These are phyloP conservation scores for Fagus sylvatica DNA, from an alignment of 306 rosid genomes.

Conservation along the genomic window DNA sequence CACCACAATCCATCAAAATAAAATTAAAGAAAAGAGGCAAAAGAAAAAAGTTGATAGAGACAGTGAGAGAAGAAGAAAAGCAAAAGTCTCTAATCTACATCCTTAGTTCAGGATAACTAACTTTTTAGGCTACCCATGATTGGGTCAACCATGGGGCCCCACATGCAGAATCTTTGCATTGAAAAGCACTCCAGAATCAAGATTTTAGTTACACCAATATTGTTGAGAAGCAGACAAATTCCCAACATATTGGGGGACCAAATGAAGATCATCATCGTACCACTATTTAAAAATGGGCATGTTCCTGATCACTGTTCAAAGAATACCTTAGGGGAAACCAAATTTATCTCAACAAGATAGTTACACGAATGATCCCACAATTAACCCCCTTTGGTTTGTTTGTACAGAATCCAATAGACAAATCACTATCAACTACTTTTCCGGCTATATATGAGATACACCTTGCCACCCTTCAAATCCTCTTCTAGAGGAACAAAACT, in stretches of 20 bases:
- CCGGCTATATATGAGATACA: slow-evolving; percentile 37
- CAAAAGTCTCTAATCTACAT: no score
- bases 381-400: slow-evolving; percentile 34
- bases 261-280: slow-evolving; percentile 8
- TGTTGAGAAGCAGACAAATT: not conserved
- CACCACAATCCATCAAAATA: no score
- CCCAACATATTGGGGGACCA: not conserved
- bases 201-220: not conserved
- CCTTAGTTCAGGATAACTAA: no score
- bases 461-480: slow-evolving; percentile 47
- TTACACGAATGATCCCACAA: slow-evolving; percentile 40
- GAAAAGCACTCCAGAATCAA: no score
- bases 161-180: no score
- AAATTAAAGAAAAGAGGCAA: no score
- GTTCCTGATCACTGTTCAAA: slow-evolving; percentile 26
- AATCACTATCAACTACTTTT: slow-evolving; percentile 34
- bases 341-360: slow-evolving; percentile 18
- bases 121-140: no score
- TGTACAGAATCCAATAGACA: slow-evolving; percentile 48
- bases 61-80: no score
- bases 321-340: slow-evolving; percentile 34
- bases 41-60: no score
- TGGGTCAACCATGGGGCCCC: no score
- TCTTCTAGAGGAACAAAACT: slow-evolving; percentile 48
- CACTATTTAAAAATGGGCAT: slow-evolving; percentile 21